Evolutionary conservation across 345 rosid genomes (phyloP), one percentile per base, ranked within the genome.

Genomic region (Physaria fendleri): DNA sequence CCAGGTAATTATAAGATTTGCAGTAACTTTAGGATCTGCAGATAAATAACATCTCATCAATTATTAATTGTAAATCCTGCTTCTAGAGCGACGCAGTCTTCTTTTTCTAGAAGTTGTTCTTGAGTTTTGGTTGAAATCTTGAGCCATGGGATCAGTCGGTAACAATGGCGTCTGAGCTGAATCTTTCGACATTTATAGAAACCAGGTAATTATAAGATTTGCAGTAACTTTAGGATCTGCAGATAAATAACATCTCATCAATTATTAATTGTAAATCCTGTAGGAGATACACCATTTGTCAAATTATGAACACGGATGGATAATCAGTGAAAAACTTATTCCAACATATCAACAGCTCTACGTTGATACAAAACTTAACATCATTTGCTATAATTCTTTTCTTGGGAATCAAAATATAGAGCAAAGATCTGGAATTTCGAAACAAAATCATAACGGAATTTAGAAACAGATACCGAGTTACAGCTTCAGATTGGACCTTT

Each of bases 11-110:
- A 11, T 10, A 27, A 41, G 21, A 13, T 15, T 22, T 48, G 23
- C 12, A 13, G 18, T 25, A 3, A 2, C 11, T 8, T 47, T 21
- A 10, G 30, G 23, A 58, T 37, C 71, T 64, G 75, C 50, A 43
- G 22, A 35, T 42, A n/a, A 48, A 46, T 44, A 35, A 37, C 25
- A 28, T 25, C 4, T 41, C 17, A 51, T 66, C 44, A 49, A 8
- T 37, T 55, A 1, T 25, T 8, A 12, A 32, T 10, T 11, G 6
- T 12, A 20, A 52, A 52, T 6, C 27, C n/a, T n/a, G 71, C 95
- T 89, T 77, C 49, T 79, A 74, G 66, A 58, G 38, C 81, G 89
- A 32, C 84, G 81, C 34, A 75, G 6, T 61, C 87, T 73, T 73
- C 82, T 73, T 66, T 65, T 76, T 47, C 58, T 61, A 5, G 72